Conservation (phyloP, 108 stramenopile species). For the Nitzschia sp. region DNA sequence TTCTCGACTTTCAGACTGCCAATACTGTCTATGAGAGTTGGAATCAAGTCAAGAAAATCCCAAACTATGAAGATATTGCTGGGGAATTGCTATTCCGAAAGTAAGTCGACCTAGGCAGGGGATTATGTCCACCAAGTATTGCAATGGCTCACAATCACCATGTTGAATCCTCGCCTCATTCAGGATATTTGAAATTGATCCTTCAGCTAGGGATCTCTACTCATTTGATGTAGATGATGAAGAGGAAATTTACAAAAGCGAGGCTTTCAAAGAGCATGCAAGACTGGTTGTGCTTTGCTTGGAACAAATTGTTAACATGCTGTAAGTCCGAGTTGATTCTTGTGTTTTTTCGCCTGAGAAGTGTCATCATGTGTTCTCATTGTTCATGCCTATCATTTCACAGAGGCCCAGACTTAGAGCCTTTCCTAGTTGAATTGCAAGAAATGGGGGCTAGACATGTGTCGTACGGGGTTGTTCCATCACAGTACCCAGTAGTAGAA, state of each 20-base stretch:
- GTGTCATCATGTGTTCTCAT: constrained; percentile 16
- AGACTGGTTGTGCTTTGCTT: constrained; percentile 27
- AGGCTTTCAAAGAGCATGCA: constrained; percentile 29
- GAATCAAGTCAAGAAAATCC: constrained; percentile 17
- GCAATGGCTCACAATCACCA: background rate
- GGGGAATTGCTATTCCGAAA: constrained; percentile 37
- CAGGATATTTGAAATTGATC: constrained; percentile 40
- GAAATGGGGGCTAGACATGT: constrained; percentile 33
- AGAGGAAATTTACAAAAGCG: constrained; percentile 29
- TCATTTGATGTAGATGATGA: constrained; percentile 21
- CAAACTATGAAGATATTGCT: constrained; percentile 38
- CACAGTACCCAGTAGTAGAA: constrained; percentile 40
- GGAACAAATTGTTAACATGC: constrained; percentile 24
- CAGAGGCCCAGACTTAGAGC: constrained; percentile 34
- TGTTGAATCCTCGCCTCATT: background rate
- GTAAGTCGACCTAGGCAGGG: background rate
- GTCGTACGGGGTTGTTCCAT: constrained; percentile 32
- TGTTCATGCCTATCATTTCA: background rate
- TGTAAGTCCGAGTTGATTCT: no score
- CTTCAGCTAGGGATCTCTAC: constrained; percentile 23
- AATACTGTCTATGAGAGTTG: constrained; percentile 6
- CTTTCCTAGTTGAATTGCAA: constrained; percentile 1
- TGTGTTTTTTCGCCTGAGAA: no score
- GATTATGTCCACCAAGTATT: background rate
- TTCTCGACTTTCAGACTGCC: constrained; percentile 4